Evolutionary conservation across 2,329 filamentous ascomycete genomes (phyloP), one percentile per base, ranked within the genome.

Genomic region (Coniochaeta ligniaria): DNA sequence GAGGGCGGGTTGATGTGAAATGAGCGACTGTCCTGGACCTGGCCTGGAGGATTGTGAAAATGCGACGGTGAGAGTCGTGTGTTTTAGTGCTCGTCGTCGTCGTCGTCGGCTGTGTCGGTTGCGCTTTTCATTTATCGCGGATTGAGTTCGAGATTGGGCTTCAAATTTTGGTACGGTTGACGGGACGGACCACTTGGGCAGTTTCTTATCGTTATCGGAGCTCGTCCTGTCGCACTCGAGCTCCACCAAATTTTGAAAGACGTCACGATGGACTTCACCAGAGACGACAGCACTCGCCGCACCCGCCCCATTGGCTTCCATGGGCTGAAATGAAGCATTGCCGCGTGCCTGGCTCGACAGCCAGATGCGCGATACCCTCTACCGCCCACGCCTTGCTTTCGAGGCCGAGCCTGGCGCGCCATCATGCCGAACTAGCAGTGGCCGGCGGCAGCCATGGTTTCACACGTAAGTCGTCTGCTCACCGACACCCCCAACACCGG

Each of bases 321-420:
- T 69, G 69, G 65, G 60, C 63, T 68, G 69, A 71, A 59, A 74
- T 73, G 71, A 72, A 65, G 65, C 64, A 64, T 62, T 65, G 65
- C 66, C 65, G 68, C 64, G 66, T 70, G 62, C 65, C 70, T 64
- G 66, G 69, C 67, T 66, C 64, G 55, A 60, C 66, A 60, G 66
- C 68, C 67, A 65, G 67, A 66, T 64, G 63, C 62, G 65, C 64
- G 45, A n/a, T 60, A 17, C 6, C 22, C 17, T 45, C 20, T 45
- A 14, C 12, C n/a, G 6, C 12, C n/a, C 28, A 36, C 22, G 54
- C 2, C 28, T 36, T 52, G 16, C 47, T 28, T 3, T 17, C 31
- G 14, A 36, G 17, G n/a, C 7, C 28, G 20, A 36, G 17, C 54
- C 11, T 26, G 11, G 52, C 28, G 9, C 26, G 8, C 17, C 54